phyloP scores from a whole-genome alignment of 2,329 filamentous ascomycete genomes.

The Rhytidhysteron rufulum region DNA sequence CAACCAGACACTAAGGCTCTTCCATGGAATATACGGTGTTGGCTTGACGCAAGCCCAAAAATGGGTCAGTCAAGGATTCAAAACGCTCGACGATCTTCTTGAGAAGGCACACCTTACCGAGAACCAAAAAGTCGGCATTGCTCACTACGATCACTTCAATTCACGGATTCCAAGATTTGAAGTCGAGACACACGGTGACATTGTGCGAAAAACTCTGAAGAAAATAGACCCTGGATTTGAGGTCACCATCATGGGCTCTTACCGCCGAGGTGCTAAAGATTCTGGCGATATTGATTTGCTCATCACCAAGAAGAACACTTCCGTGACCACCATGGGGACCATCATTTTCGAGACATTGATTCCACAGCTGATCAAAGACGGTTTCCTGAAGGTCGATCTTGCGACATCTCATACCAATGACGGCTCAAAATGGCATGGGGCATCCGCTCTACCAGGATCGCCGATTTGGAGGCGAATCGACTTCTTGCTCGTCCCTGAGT shows the following conservation, averaged over 20 bases:
- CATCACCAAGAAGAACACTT: constrained; percentile 64
- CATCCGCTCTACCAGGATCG: constrained; percentile 62
- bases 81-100: constrained; percentile 68
- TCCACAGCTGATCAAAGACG: constrained; percentile 52
- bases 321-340: constrained; percentile 52
- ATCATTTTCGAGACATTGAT: constrained; percentile 64
- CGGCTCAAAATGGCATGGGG: constrained; percentile 85
- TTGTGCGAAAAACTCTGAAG: constrained; percentile 59
- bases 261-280: constrained; percentile 69
- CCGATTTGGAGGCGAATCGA: constrained; percentile 76
- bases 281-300: constrained; percentile 85
- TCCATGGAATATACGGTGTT: constrained; percentile 76
- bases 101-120: constrained; percentile 59
- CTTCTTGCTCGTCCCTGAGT: constrained; percentile 74
- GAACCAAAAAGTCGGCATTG: constrained; percentile 72
- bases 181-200: constrained; percentile 63
- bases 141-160: constrained; percentile 76
- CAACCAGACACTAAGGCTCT: constrained; percentile 63
- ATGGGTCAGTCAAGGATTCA: constrained; percentile 74
- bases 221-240: constrained; percentile 62
- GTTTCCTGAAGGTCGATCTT: constrained; percentile 68
- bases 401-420: constrained; percentile 52
- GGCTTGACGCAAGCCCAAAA: constrained; percentile 65
- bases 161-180: constrained; percentile 73
- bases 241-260: constrained; percentile 77